Evolutionary conservation across 2,329 filamentous ascomycete species (phyloP).

Genomic region (Plenodomus biglobosus): DNA sequence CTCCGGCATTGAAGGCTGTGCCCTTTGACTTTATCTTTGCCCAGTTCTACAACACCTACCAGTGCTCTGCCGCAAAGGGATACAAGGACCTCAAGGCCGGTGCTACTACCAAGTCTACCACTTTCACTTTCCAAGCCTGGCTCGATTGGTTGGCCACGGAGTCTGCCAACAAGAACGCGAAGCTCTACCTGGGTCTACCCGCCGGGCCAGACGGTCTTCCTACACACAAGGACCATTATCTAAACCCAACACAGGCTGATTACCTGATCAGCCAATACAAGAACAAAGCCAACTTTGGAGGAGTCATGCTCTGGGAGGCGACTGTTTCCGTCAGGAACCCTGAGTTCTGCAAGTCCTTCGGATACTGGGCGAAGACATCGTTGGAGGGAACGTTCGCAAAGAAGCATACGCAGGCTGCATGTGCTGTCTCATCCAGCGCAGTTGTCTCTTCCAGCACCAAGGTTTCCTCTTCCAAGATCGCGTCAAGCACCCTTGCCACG

Average conservation of each 20-base stretch:
- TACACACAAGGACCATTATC: slow-evolving; percentile 45
- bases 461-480: slow-evolving; percentile 3
- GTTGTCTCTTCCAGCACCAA: slow-evolving; percentile 12
- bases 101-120: slow-evolving; percentile 17
- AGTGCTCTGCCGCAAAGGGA: slow-evolving; percentile 53
- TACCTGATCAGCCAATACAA: slow-evolving; percentile 46
- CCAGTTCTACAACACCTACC: slow-evolving; percentile 58
- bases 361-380: slow-evolving; percentile 51
- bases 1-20: slow-evolving; percentile 48
- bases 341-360: slow-evolving; percentile 49
- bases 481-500: slow-evolving; percentile 3
- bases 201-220: slow-evolving; percentile 29
- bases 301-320: slow-evolving; percentile 63
- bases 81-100: slow-evolving; percentile 20
- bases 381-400: slow-evolving; percentile 22
- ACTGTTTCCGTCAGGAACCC: slow-evolving; percentile 52
- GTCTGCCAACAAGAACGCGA: slow-evolving; percentile 47
- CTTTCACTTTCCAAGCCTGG: slow-evolving; percentile 54
- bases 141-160: slow-evolving; percentile 40
- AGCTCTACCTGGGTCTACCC: slow-evolving; percentile 57
- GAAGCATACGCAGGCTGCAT: slow-evolving; percentile 14
- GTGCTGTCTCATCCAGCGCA: slow-evolving; percentile 1
- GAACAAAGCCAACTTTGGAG: slow-evolving; percentile 52
- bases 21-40: slow-evolving; percentile 58
- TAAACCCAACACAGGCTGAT: slow-evolving; percentile 51